phyloP scores from a whole-genome alignment of 2,329 filamentous ascomycete species.

The Paraphoma chrysanthemicola region DNA sequence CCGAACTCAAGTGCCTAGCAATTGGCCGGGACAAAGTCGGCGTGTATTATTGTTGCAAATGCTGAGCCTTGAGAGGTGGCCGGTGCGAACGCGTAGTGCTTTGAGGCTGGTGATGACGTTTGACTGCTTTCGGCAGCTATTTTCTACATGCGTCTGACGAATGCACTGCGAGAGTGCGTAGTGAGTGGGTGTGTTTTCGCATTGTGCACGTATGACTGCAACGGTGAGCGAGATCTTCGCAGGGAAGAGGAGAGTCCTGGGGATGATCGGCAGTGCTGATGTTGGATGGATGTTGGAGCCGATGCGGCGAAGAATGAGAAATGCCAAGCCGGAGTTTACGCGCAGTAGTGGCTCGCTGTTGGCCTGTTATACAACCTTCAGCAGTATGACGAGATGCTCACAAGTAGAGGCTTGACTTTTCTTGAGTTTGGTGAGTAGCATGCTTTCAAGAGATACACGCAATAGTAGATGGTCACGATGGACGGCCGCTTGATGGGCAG shows the following conservation, averaged over 20 bases:
- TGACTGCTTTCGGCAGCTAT: neutral
- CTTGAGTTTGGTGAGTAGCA: too few species aligned
- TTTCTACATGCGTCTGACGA: neutral
- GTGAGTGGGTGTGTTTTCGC: neutral
- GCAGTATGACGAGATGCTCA: too few species aligned
- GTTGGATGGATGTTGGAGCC: neutral
- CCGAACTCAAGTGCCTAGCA: neutral
- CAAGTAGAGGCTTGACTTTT: too few species aligned
- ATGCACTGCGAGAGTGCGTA: neutral
- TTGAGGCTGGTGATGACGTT: neutral
- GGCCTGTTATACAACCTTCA: too few species aligned
- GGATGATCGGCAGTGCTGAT: slow-evolving; percentile 5
- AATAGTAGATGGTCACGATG: too few species aligned
- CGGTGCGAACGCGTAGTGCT: slow-evolving; percentile 14
- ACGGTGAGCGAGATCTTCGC: neutral
- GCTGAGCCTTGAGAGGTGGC: slow-evolving; percentile 1
- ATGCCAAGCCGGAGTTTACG: neutral
- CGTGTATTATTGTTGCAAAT: slow-evolving; percentile 6
- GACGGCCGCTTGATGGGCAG: too few species aligned
- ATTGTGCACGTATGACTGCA: neutral
- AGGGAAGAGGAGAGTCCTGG: slow-evolving; percentile 1
- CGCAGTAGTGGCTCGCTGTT: too few species aligned
- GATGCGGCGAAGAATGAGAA: neutral
- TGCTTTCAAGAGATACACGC: too few species aligned
- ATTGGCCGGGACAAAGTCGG: slow-evolving; percentile 11